These are phyloP conservation scores for Kwoniella mangroviensis DNA, from an alignment of 768 basidiomycete species.

Conservation along the genomic window DNA sequence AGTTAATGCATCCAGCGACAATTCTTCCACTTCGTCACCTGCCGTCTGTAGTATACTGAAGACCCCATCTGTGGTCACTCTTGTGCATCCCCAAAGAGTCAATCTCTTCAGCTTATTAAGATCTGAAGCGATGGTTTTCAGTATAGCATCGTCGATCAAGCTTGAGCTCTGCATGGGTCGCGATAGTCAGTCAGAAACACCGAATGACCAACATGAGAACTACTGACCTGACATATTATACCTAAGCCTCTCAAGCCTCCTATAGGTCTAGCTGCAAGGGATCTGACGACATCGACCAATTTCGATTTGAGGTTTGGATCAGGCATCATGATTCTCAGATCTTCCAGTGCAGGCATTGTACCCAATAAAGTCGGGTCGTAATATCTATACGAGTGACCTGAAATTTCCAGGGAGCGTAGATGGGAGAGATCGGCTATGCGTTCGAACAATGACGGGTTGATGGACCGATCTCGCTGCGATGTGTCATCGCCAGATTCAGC, in stretches of 20 bases:
- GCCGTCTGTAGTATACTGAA: conserved; percentile 34
- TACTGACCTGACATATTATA: conserved; percentile 40
- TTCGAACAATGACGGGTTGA: conserved; percentile 39
- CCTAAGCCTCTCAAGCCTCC: conserved; percentile 44
- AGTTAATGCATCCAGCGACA: conserved; percentile 42
- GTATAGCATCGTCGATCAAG: conserved; percentile 39
- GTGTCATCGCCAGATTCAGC: not conserved
- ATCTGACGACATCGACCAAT: conserved; percentile 22
- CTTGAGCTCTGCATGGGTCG: conserved; percentile 36
- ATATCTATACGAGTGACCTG: conserved; percentile 47
- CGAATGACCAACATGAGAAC: not conserved
- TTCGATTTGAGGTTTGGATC: conserved; percentile 34
- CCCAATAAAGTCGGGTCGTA: conserved; percentile 41
- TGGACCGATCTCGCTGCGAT: conserved; percentile 40
- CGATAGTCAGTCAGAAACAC: not conserved
- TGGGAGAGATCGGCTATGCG: conserved; percentile 27
- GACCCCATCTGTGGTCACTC: conserved; percentile 40
- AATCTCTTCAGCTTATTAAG: conserved; percentile 29
- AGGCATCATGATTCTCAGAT: conserved; percentile 52
- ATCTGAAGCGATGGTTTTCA: conserved; percentile 32
- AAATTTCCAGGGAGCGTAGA: conserved; percentile 42
- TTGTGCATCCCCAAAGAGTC: conserved; percentile 46
- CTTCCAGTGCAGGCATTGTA: conserved; percentile 30
- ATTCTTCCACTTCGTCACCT: conserved; percentile 32
- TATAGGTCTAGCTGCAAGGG: conserved; percentile 16